Evolutionary conservation across 495 filamentous ascomycete species (phyloP), one percentile per base, ranked within the genome.

Genomic region (Xylaria grammica): DNA sequence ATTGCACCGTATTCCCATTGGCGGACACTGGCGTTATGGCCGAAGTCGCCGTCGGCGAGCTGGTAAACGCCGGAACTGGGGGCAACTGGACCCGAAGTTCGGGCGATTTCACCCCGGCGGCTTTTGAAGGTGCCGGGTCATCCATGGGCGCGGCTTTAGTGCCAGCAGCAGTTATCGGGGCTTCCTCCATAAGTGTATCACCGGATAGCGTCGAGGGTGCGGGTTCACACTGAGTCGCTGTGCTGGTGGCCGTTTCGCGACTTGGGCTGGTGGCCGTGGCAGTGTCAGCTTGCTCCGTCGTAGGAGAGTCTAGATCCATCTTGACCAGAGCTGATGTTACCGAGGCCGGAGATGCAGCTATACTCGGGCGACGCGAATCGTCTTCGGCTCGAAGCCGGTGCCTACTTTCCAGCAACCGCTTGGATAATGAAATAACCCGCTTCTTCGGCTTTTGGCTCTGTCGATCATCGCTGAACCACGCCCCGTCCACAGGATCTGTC

Each of bases 21-120:
- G 81, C 75, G 27, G 82, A 82, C 30, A 75, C 32, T 13, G 84
- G 78, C 10, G 82, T 84, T 1, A 76, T 75, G 5, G 73, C 66
- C 15, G 76, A 73, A 24, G 69, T 72, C 9, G 73, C 54, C 5
- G 62, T 62, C 0, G 76, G 68, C 4, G 67, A 58, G 46, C 63
- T 75, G 34, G 65, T 77, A 34, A 79, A 78, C 4, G 73, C 75
- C 2, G 76, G 78, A 11, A 83, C 77, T 13, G 79, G 76, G 2
- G 84, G 83, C 72, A 82, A 69, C 38, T 85, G 81, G 8, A 86
- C 81, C 27, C 81, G 79, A 34, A 87, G 67, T 11, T 84, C 83
- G 10, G 78, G 71, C 22, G 75, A 72, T 51, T 74, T 81, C 38
- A 46, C 70, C 54, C 78, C 82, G 22, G 67, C 55, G 3, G 67